These are phyloP conservation scores for Taphrina communis DNA, from an alignment of 1,139 yeast species.

Conservation along the genomic window DNA sequence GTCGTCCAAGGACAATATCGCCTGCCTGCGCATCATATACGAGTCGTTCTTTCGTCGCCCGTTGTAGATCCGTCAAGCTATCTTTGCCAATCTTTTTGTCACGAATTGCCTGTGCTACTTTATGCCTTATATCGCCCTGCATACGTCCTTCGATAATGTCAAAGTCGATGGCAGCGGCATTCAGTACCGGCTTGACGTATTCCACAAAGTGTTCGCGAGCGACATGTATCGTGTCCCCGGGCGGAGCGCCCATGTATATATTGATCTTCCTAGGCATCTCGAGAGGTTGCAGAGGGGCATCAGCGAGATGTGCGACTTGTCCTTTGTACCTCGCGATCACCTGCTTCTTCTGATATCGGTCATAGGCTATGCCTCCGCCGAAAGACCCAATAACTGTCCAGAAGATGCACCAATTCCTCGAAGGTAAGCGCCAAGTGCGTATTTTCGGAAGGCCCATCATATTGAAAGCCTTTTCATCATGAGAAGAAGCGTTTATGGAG, in stretches of 20 bases:
- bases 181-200: constrained; percentile 80
- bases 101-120: constrained; percentile 84
- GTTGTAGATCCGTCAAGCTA: constrained; percentile 31
- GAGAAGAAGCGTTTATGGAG: neutral
- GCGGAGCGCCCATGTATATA: constrained; percentile 92
- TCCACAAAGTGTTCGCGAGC: constrained; percentile 76
- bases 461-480: constrained; percentile 60
- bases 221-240: constrained; percentile 84
- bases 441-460: constrained; percentile 68
- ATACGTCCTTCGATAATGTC: constrained; percentile 73
- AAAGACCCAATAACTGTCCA: constrained; percentile 72
- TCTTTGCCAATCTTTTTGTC: constrained; percentile 57
- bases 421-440: constrained; percentile 61
- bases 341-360: constrained; percentile 71
- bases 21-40: constrained; percentile 60
- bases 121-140: constrained; percentile 85
- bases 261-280: constrained; percentile 76
- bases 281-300: constrained; percentile 54
- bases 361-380: constrained; percentile 78
- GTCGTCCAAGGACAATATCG: constrained; percentile 89
- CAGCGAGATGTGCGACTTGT: constrained; percentile 61
- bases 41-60: constrained; percentile 44
- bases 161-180: constrained; percentile 84
- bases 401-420: constrained; percentile 91
- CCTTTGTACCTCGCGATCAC: constrained; percentile 72